Evolutionary conservation across 371 early-diverging fungal genomes (phyloP).

Genomic region (Catenaria anguillulae): DNA sequence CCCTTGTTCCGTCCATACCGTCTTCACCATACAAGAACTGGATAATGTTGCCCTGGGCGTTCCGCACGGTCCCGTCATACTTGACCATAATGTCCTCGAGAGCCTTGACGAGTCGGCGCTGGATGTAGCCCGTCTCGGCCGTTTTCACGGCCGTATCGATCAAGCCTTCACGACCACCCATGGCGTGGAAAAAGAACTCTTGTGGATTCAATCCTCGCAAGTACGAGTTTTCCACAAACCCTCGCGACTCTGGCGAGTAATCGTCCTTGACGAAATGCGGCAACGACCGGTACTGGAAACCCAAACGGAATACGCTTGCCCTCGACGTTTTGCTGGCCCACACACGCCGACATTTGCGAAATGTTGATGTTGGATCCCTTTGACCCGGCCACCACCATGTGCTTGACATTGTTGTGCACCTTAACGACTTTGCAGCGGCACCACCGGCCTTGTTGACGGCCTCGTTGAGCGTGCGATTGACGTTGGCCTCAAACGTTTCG

Average conservation of each 20-base stretch:
- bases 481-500: constrained; percentile 89
- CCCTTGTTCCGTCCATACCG: constrained; percentile 89
- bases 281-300: constrained; percentile 86
- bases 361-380: constrained; percentile 99
- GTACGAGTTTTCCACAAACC: constrained; percentile 98
- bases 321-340: constrained; percentile 99
- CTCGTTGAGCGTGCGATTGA: constrained; percentile 81
- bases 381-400: constrained; percentile 97
- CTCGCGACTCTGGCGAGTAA: constrained; percentile 89
- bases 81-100: constrained; percentile 97
- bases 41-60: constrained; percentile 79
- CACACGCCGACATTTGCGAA: constrained; percentile 98
- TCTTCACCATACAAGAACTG: constrained; percentile 99
- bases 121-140: constrained; percentile 99
- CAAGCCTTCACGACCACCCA: constrained; percentile 99
- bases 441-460: constrained; percentile 96
- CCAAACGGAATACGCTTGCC: constrained; percentile 98
- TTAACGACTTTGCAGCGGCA: constrained; percentile 72
- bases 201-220: constrained; percentile 93
- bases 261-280: constrained; percentile 99
- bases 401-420: constrained; percentile 93
- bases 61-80: constrained; percentile 96
- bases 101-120: constrained; percentile 97
- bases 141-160: constrained; percentile 98
- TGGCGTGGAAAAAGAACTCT: constrained; percentile 99